A percentile compares a stretch with the other conserved stretches of the same genome.
These are phyloP conservation scores for Ochetophila trinervis DNA, from an alignment of 306 rosid genomes.

Conservation along the genomic window DNA sequence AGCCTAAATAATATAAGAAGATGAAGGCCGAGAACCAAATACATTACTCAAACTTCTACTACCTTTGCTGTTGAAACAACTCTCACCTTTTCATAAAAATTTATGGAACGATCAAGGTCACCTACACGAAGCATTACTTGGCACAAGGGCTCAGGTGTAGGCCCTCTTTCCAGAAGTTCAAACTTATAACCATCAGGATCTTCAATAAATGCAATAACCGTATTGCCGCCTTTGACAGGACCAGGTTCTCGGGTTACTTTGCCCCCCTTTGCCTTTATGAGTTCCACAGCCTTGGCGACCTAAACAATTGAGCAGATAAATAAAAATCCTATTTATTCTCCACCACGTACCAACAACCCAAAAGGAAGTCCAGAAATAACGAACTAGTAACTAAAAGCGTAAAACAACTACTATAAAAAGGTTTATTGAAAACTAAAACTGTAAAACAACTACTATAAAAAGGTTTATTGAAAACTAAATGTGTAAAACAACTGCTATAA, in stretches of 20 bases:
- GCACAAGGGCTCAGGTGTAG: conserved; percentile 86
- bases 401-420: conserved; percentile 1
- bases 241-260: conserved; percentile 78
- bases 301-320: conserved; percentile 31
- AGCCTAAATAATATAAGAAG: conserved; percentile 46
- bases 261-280: conserved; percentile 85
- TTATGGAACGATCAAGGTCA: conserved; percentile 84
- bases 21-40: neutral
- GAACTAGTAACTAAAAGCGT: conserved; percentile 4
- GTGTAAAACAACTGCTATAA: neutral
- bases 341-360: conserved; percentile 20
- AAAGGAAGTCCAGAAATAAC: conserved; percentile 16
- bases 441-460: too few species aligned
- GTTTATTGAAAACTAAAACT: conserved; percentile 14
- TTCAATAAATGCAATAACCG: conserved; percentile 69
- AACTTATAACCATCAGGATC: conserved; percentile 96
- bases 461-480: conserved; percentile 13
- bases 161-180: conserved; percentile 80
- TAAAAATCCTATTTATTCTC: conserved; percentile 9
- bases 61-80: conserved; percentile 10
- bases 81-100: conserved; percentile 87
- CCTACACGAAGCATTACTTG: conserved; percentile 98
- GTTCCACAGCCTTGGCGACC: conserved; percentile 82
- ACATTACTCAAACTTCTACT: conserved; percentile 19
- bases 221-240: conserved; percentile 69